Evolutionary conservation across 495 filamentous ascomycete genomes (phyloP), one percentile per base, ranked within the genome.

Genomic region (Elasticomyces elasticus): DNA sequence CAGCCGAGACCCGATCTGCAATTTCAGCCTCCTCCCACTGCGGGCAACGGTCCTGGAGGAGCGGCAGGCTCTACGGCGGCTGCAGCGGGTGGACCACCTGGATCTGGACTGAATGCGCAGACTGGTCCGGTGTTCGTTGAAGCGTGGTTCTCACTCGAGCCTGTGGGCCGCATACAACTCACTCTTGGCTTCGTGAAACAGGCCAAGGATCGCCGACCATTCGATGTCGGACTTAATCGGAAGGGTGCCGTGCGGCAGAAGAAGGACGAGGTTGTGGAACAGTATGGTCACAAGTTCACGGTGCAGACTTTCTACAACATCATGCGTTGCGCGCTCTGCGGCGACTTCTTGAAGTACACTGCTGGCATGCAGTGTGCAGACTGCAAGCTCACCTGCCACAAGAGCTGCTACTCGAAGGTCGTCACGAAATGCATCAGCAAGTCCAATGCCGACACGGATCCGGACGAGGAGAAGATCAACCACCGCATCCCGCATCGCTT

Each of bases 401-500:
- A 86, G 65, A 95, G 94, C 68, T 99, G 92, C 68, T 97, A 95
- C 65, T 72, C 76, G 11, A 94, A 90, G 66, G 92, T 99, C n/a
- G 94, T 99, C 63, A 97, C 92, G 51, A 99, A 99, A 69, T 99
- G 92, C 73, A 99, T 99, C 71, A 96, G 90, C 72, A 96, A 97
- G 69, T 94, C 91, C 45, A 99, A 97, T 67, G 87, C 91, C 56
- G 92, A 97, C 67, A 92, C 86, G 20, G 94, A 97, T 69, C 92
- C 92, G 15, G 92, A 97, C 69, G 92, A 99, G 67, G 92, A 95
- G 72, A 97, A 96, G 72, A 86, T 99, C 77, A 99, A 97, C 68
- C 92, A 99, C 67, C 85, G 94, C 55, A 99, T 99, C 61, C 92
- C 92, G 13, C 92, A 99, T 75, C 86, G 92, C 33, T 99, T 95